Percentiles rank a stretch among this genome's conserved stretches.
Evolutionary conservation across 176 grass and related monocot species (phyloP).

Genomic region (Pharus latifolius): DNA sequence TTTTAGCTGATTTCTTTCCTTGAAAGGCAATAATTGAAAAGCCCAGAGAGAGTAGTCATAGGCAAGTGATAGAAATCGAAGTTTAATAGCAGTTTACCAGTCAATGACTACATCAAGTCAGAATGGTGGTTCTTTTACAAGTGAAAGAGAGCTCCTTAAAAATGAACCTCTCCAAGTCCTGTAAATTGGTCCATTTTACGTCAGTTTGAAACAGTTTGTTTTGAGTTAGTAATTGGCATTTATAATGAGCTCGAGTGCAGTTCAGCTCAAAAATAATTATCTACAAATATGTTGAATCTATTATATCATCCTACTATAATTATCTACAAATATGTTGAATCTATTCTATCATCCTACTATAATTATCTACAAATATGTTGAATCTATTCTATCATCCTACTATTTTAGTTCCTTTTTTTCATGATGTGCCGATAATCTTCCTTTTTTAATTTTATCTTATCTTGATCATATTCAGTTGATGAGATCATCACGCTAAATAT

Average conservation of each 20-base stretch:
- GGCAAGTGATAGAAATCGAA: not conserved
- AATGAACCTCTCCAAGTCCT: not conserved
- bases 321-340: no score
- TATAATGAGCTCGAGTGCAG: not conserved
- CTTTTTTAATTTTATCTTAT: slow-evolving; percentile 1
- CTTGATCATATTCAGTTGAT: slow-evolving; percentile 23
- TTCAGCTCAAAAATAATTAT: not conserved
- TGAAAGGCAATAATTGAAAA: not conserved
- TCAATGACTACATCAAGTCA: not conserved
- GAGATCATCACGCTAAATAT: not conserved
- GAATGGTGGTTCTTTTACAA: not conserved
- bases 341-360: no score
- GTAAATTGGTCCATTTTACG: not conserved
- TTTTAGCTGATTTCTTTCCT: not conserved
- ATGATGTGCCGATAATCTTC: no score
- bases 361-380: no score
- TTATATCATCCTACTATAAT: no score
- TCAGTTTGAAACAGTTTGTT: not conserved
- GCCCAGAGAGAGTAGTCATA: not conserved
- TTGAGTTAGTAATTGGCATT: not conserved
- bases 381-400: no score
- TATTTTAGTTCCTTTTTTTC: no score
- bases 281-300: no score
- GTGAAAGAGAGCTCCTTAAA: not conserved
- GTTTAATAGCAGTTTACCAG: not conserved